phyloP scores from a whole-genome alignment of 1,284 basidiomycete species.

The Austroboletus niveus region DNA sequence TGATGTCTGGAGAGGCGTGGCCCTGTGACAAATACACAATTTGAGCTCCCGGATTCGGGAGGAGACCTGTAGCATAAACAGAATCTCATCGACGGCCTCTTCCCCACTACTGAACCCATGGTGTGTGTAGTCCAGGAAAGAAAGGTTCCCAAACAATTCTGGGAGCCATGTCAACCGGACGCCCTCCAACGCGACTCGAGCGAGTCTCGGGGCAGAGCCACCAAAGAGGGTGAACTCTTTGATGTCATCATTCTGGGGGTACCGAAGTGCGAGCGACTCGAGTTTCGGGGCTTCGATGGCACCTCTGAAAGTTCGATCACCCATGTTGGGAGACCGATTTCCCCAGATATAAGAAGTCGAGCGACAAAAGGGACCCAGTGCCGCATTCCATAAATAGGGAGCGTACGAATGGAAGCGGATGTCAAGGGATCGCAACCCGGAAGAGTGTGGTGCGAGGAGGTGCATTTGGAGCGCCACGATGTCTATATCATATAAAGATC shows the following conservation, averaged over 20 bases:
- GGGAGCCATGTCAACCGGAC: conserved; percentile 61
- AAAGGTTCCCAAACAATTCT: conserved; percentile 57
- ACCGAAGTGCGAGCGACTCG: conserved; percentile 55
- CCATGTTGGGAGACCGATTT: conserved; percentile 12
- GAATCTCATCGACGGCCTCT: conserved; percentile 46
- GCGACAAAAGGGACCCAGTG: conserved; percentile 48
- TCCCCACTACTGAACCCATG: conserved; percentile 51
- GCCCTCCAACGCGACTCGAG: conserved; percentile 55
- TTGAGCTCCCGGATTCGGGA: conserved; percentile 43
- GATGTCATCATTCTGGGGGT: conserved; percentile 62
- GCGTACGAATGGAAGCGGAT: conserved; percentile 54
- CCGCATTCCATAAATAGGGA: conserved; percentile 64
- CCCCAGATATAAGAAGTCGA: conserved; percentile 27
- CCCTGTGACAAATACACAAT: conserved; percentile 37
- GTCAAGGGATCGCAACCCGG: conserved; percentile 58
- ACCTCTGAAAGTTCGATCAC: conserved; percentile 5
- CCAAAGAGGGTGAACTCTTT: conserved; percentile 64
- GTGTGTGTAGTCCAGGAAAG: conserved; percentile 60
- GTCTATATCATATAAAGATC: conserved; percentile 38
- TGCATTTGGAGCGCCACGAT: conserved; percentile 60
- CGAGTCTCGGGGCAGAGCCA: conserved; percentile 56
- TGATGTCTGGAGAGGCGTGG: conserved; percentile 15
- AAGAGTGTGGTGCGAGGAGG: conserved; percentile 47
- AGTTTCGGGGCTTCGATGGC: conserved; percentile 39
- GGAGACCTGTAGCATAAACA: conserved; percentile 48